Evolutionary conservation across 495 filamentous ascomycete genomes (phyloP).

Genomic region (Penicillium fimorum): DNA sequence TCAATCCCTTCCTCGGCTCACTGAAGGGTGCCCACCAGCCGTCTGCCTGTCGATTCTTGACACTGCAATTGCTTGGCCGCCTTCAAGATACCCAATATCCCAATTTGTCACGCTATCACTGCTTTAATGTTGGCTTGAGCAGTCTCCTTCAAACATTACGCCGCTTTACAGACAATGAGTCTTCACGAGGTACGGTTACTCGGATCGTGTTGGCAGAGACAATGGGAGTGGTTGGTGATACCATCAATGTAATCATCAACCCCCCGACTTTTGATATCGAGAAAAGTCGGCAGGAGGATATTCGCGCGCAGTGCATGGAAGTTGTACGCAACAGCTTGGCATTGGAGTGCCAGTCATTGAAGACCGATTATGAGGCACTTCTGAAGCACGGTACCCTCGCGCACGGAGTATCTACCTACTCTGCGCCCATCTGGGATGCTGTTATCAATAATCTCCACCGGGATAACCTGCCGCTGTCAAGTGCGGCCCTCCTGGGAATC

Average conservation of each 20-base stretch:
- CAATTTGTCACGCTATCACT: slow-evolving; percentile 44
- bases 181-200: slow-evolving; percentile 48
- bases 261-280: slow-evolving; percentile 44
- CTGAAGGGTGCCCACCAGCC: slow-evolving; percentile 67
- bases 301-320: slow-evolving; percentile 48
- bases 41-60: slow-evolving; percentile 67
- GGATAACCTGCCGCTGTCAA: slow-evolving; percentile 63
- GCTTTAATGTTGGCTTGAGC: slow-evolving; percentile 50
- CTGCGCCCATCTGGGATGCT: slow-evolving; percentile 70
- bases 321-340: slow-evolving; percentile 69
- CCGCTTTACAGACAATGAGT: slow-evolving; percentile 52
- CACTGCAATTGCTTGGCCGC: slow-evolving; percentile 64
- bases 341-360: slow-evolving; percentile 72
- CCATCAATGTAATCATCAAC: slow-evolving; percentile 45
- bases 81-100: slow-evolving; percentile 55
- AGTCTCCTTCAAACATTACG: slow-evolving; percentile 51
- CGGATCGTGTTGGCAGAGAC: slow-evolving; percentile 54
- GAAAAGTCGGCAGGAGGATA: slow-evolving; percentile 35
- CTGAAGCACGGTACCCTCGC: slow-evolving; percentile 58
- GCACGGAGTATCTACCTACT: slow-evolving; percentile 62
- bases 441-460: slow-evolving; percentile 66
- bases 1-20: slow-evolving; percentile 70
- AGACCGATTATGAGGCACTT: slow-evolving; percentile 68
- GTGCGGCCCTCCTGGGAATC: slow-evolving; percentile 67
- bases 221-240: slow-evolving; percentile 49